Evolutionary conservation across 1,139 yeast species (phyloP), one percentile per base, ranked within the genome.

Genomic region (Saccharomyces hybrid): DNA sequence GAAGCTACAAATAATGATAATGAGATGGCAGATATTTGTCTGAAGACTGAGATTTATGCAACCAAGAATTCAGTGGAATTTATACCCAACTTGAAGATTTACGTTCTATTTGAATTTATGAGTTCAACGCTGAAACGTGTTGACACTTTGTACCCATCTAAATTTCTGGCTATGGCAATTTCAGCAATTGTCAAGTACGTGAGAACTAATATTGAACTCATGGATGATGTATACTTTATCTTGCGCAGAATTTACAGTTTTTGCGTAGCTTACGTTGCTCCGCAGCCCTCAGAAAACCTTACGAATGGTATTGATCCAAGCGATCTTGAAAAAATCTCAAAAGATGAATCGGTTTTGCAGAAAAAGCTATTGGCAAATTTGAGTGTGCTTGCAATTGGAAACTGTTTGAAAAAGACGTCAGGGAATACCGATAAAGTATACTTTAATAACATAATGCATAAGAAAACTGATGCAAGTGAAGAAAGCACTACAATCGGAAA

Each of bases 71-170:
- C 53, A 29, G 49, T 53, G 4, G 65, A 62, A 48, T 55, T 56
- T 23, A 46, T 58, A 34, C 58, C 55, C 11, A 61, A 58, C 53
- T 60, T 88, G 55, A 81, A 84, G 68, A 73, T 86, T 56, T 86
- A 85, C 68, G 74, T 82, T 46, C 63, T 86, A 11, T 73, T 82
- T 54, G 95, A 88, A 68, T 74, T 87, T 55, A 70, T 85, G 56
- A 75, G 73, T 41, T 73, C 79, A 51, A 78, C 82, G 48, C 66
- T 85, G 62, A 63, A 59, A 57, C 72, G 81, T 53, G 56, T 64
- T 11, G 73, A 76, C 47, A 85, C 95, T 0, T 67, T 78, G 49
- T 83, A 84, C 63, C 96, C 96, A 11, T 85, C 96, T 0, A 77
- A 87, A 57, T 88, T 88, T 64, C 72, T 91, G 53, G 78, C 85